Evolutionary conservation across 2,329 filamentous ascomycete genomes (phyloP).

Genomic region (Fusarium graminum): DNA sequence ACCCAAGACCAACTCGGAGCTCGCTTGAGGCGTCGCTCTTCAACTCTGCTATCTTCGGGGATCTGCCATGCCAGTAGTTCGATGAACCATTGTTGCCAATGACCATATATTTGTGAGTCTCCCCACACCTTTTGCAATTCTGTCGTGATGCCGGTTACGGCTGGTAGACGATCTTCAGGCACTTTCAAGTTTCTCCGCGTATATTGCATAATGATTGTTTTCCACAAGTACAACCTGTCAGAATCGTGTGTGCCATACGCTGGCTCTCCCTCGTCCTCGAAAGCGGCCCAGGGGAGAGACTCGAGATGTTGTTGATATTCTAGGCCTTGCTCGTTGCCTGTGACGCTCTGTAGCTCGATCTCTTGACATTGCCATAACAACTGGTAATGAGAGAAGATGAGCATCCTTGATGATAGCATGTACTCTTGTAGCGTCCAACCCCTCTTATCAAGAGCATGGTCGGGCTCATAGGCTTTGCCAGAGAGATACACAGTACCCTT

Average conservation of each 20-base stretch:
- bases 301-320: background rate
- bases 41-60: fast-evolving
- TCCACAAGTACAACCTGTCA: background rate
- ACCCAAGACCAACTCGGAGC: conserved; percentile 8
- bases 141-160: fast-evolving
- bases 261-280: fast-evolving
- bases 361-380: conserved; percentile 10
- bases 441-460: background rate
- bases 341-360: background rate
- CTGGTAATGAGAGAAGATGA: conserved; percentile 9
- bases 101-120: background rate
- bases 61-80: background rate
- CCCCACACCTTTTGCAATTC: background rate
- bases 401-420: background rate
- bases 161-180: background rate
- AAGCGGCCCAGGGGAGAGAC: background rate
- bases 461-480: fast-evolving
- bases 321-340: fast-evolving
- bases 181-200: fast-evolving
- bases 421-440: conserved; percentile 7
- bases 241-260: background rate
- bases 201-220: background rate
- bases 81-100: conserved; percentile 12
- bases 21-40: fast-evolving
- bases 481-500: background rate